Base-by-base conservation (phyloP, 495 filamentous ascomycete genomes). In the Echria macrotheca region DNA sequence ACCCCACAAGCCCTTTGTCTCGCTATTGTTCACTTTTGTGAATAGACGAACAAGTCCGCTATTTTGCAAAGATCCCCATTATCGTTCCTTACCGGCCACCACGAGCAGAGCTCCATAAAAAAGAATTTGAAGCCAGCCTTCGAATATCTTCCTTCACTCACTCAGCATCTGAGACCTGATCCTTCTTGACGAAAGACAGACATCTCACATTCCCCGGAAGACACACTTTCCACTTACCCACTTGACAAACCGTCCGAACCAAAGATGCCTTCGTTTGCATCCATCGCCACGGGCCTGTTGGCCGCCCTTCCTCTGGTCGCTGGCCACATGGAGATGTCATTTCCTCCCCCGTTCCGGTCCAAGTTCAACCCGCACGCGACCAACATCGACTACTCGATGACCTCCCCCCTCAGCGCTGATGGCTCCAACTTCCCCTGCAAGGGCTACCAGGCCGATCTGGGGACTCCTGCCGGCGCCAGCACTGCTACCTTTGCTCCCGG, bases 361-460 rank as follows among this genome's bases (percentile, higher is more conserved):
- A 73, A 74, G 58, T 62, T 49, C 59, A 82, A 81, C 70, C 67
- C 72, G 12, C 63, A 73, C 52, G 64, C 69, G 19, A 57, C 60
- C 29, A 55, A 71, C 41, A 68, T 68, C 49, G 73, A 74, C 57
- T 77, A 84, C 67, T 81, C 76, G 64, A 78, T 80, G 62, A 78
- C 75, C 1, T 61, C 71, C 4, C 83, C 83, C 10, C 72, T 84
- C 45, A 58, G 56, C 28, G 47, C 46, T 4, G 54, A 47, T 32
- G 76, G 78, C 17, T 64, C 68, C 18, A 65, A 82, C 60, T 86
- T 72, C 59, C 79, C 83, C 3, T 86, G 84, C 76, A 85, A 85
- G 69, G 78, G 78, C n/a, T 80, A 85, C 58, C 75, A 79, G 17
- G 67, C 67, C n/a, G 68, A 75, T 31, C 37, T 82, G 37, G 69